Conservation (phyloP, 2,329 filamentous ascomycete genomes). For the Endocalyx cinctus region DNA sequence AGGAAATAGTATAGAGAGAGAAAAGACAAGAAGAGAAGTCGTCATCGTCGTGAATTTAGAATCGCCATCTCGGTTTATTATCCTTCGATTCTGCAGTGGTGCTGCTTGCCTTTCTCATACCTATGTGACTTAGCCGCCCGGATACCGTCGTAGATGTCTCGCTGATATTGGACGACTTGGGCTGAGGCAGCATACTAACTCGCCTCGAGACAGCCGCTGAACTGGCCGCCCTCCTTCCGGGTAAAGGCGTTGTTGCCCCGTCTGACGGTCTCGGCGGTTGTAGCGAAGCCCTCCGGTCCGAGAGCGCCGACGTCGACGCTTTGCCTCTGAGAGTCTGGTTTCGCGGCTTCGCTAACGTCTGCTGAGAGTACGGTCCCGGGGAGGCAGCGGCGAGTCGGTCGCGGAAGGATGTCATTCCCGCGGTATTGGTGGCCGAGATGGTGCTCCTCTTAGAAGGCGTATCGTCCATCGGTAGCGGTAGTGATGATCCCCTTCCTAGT, state of each 20-base stretch:
- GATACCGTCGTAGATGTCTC: too few relatives aligned
- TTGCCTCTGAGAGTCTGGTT: slow-evolving; percentile 39
- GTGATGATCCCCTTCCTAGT: slow-evolving; percentile 43
- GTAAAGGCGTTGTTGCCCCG: slow-evolving; percentile 23
- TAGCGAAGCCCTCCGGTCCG: slow-evolving; percentile 48
- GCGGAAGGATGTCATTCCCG: too few relatives aligned
- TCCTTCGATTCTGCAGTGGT: slow-evolving; percentile 33
- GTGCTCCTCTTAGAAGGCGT: slow-evolving; percentile 40
- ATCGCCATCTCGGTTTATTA: slow-evolving; percentile 47
- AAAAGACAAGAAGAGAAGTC: too few relatives aligned
- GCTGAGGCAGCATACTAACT: slow-evolving; percentile 50
- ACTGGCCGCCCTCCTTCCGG: slow-evolving; percentile 52
- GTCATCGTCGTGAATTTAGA: too few relatives aligned
- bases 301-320: slow-evolving; percentile 37
- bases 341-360: slow-evolving; percentile 39
- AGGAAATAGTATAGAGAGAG: too few relatives aligned
- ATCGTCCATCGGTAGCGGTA: slow-evolving; percentile 41
- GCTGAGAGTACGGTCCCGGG: slow-evolving; percentile 44
- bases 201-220: slow-evolving; percentile 50
- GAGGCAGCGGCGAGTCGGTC: slow-evolving; percentile 43
- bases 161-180: too few relatives aligned
- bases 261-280: slow-evolving; percentile 40
- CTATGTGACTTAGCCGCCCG: too few relatives aligned
- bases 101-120: neutral
- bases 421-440: too few relatives aligned